Conservation (phyloP, 345 rosid species). For the Gossypium sturtianum region DNA sequence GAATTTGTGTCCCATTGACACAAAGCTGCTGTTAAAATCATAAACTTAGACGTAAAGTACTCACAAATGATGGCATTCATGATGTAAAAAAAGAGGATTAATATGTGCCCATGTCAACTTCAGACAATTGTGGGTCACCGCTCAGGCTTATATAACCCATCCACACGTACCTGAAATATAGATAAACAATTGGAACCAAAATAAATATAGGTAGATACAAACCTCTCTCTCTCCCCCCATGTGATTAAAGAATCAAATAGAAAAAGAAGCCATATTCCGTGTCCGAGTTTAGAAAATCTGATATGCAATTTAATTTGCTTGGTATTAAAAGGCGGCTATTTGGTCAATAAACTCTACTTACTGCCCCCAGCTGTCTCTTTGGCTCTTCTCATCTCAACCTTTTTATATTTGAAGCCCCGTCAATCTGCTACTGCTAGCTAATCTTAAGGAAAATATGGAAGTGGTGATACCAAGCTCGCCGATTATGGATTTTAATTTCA, state of each 20-base stretch:
- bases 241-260: slow-evolving; percentile 1
- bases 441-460: slow-evolving; percentile 27
- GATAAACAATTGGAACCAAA: not conserved
- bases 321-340: slow-evolving; percentile 31
- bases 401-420: not conserved
- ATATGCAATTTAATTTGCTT: not conserved
- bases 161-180: not conserved
- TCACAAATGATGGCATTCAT: slow-evolving; percentile 16
- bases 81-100: slow-evolving; percentile 1
- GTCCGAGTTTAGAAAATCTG: not conserved
- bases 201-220: too few relatives aligned
- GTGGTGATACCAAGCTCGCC: slow-evolving; percentile 35
- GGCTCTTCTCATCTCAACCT: not conserved
- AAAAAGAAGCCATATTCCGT: not conserved
- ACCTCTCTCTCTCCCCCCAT: not conserved
- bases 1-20: not conserved
- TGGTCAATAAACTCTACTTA: slow-evolving; percentile 42
- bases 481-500: slow-evolving; percentile 50
- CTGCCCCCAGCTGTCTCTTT: not conserved
- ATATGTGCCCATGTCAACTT: slow-evolving; percentile 11
- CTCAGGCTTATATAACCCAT: not conserved
- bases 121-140: not conserved
- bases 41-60: slow-evolving; percentile 7
- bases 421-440: slow-evolving; percentile 9
- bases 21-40: not conserved